Evolutionary conservation across 495 filamentous ascomycete genomes (phyloP), one percentile per base, ranked within the genome.

Genomic region (Tuber aestivum): DNA sequence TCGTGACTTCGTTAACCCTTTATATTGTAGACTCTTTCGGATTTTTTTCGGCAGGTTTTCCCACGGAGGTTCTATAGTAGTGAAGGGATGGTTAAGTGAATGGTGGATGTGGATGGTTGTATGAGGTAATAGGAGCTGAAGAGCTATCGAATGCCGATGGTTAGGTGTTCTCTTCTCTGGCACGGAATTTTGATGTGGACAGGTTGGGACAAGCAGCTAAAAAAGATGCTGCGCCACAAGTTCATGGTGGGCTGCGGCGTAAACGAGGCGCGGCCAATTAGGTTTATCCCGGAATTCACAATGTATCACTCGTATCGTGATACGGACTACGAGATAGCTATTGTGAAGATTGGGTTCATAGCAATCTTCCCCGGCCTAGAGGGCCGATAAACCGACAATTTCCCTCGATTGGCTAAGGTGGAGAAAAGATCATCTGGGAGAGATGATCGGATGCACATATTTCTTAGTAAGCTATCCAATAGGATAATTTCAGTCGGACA

Each of bases 91-190:
- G 27, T 65, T 41, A 70, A 70, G 48, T 41, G 70, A 70, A 42
- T 44, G 65, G 72, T 41, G 37, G 65, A 68, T 75, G 61, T 44
- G 69, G 72, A 72, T 79, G 72, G 77, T 50, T 32, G 70, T 72
- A 68, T 65, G 78, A 75, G 72, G 56, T 42, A 56, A 74, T 42
- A 38, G 41, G 74, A 56, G 44, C 71, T 42, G 44, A 72, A 65
- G n/a, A 65, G 56, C 27, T 65, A 72, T 65, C 69, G 71, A 76
- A 48, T 72, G 72, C 70, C 78, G 76, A 73, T 71, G 61, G 78
- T 75, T 75, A 73, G 76, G 78, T 79, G 76, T 79, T 79, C 78
- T 79, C 71, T 61, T 75, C 71, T 69, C 75, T 65, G 69, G 35
- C 27, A 27, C 20, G 72, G 44, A 74, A 70, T 56, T 69, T 76